These are phyloP conservation scores for Dryas octopetala DNA, from an alignment of 306 rosid species.

Conservation along the genomic window DNA sequence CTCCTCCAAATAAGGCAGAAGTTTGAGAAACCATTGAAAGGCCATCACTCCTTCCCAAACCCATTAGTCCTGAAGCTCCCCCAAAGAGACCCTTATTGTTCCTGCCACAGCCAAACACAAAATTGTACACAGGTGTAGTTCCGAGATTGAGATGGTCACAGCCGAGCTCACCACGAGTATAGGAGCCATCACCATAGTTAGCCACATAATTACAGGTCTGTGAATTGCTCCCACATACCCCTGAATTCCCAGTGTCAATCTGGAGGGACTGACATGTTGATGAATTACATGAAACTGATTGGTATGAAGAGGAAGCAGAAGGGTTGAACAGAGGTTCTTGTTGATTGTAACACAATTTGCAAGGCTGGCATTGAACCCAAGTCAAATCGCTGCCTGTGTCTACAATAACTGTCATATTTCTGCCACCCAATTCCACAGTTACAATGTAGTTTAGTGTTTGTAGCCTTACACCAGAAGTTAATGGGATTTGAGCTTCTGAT, in stretches of 20 bases:
- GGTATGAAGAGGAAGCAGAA: conserved; percentile 55
- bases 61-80: conserved; percentile 76
- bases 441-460: conserved; percentile 76
- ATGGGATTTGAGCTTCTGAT: conserved; percentile 63
- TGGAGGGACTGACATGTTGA: conserved; percentile 53
- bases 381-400: conserved; percentile 93
- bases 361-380: conserved; percentile 86
- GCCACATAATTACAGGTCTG: conserved; percentile 51
- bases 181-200: conserved; percentile 81
- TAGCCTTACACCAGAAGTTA: conserved; percentile 59
- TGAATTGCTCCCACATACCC: conserved; percentile 33
- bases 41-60: conserved; percentile 60
- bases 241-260: conserved; percentile 49
- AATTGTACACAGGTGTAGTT: conserved; percentile 33
- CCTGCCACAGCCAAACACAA: conserved; percentile 80
- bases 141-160: conserved; percentile 54
- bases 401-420: conserved; percentile 65
- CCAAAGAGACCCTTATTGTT: conserved; percentile 81
- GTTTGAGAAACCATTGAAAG: conserved; percentile 75
- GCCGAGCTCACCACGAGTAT: conserved; percentile 56
- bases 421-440: conserved; percentile 52
- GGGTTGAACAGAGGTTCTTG: conserved; percentile 72
- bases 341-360: conserved; percentile 70
- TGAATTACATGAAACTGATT: conserved; percentile 56
- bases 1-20: conserved; percentile 57